phyloP scores from a whole-genome alignment of 495 filamentous ascomycete species.

The Friedmanniomyces endolithicus region DNA sequence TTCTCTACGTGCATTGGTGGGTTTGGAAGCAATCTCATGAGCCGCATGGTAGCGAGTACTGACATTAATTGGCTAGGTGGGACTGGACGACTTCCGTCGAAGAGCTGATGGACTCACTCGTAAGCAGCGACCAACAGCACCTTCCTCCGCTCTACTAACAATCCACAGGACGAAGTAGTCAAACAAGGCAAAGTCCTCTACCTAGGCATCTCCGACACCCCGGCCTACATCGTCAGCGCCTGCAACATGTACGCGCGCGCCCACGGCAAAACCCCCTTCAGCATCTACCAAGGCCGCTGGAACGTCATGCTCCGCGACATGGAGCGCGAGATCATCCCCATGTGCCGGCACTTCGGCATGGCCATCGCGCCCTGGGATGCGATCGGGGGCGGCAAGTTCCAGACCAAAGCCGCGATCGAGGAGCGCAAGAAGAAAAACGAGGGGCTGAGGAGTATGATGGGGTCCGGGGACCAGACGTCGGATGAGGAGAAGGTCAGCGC shows the following conservation, averaged over 20 bases:
- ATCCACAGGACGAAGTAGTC: conserved; percentile 27
- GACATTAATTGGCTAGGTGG: conserved; percentile 12
- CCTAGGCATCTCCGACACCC: conserved; percentile 31
- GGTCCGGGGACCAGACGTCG: conserved; percentile 18
- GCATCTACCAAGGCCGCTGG: conserved; percentile 55
- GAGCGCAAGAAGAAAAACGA: conserved; percentile 22
- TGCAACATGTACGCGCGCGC: conserved; percentile 24
- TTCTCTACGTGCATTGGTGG: conserved; percentile 34
- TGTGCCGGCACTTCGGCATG: conserved; percentile 29
- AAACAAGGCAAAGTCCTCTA: conserved; percentile 30
- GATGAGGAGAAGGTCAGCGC: conserved; percentile 41
- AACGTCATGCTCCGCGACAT: conserved; percentile 35
- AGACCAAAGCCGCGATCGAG: conserved; percentile 21
- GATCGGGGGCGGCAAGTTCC: conserved; percentile 29
- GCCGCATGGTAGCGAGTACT: no score
- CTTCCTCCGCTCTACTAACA: no score
- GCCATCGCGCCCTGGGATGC: conserved; percentile 31
- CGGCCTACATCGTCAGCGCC: conserved; percentile 31
- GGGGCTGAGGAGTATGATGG: conserved; percentile 18
- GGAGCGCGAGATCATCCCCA: conserved; percentile 46
- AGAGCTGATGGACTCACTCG: conserved; percentile 32
- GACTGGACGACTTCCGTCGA: conserved; percentile 29
- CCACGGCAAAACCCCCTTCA: conserved; percentile 47
- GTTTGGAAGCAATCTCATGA: no score
- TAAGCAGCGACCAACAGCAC: no score